Evolutionary conservation across 306 rosid genomes (phyloP).

Genomic region (Quercus agrifolia): DNA sequence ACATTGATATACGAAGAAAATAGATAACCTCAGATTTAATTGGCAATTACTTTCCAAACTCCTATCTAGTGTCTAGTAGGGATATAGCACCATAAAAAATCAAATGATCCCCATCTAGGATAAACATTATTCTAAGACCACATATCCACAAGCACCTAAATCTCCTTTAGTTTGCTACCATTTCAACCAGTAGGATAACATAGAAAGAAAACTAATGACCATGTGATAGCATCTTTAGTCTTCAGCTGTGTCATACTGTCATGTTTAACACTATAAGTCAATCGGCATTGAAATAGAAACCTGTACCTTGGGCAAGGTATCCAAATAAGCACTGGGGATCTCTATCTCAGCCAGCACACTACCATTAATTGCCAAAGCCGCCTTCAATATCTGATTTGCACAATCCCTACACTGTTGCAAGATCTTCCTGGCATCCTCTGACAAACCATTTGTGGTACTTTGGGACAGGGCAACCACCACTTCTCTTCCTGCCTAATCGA

Average conservation of each 20-base stretch:
- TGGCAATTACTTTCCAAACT: too few relatives aligned
- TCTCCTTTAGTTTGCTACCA: background rate
- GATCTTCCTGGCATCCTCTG: slow-evolving; percentile 66
- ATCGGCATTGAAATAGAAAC: slow-evolving; percentile 1
- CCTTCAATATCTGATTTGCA: slow-evolving; percentile 79
- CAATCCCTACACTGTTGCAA: slow-evolving; percentile 92
- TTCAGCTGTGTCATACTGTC: background rate
- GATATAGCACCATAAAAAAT: too few relatives aligned
- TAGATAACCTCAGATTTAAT: too few relatives aligned
- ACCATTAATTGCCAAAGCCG: slow-evolving; percentile 85
- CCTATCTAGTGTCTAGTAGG: too few relatives aligned
- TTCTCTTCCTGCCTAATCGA: slow-evolving; percentile 92
- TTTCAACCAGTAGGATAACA: background rate
- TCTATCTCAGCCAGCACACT: slow-evolving; percentile 90
- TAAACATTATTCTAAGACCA: background rate
- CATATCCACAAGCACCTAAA: background rate
- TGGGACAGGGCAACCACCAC: slow-evolving; percentile 98
- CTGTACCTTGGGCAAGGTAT: slow-evolving; percentile 79
- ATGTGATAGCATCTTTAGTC: too few relatives aligned
- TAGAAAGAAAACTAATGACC: background rate
- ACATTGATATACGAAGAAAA: too few relatives aligned
- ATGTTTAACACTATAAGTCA: background rate
- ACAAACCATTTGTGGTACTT: slow-evolving; percentile 75
- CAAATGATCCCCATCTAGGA: background rate
- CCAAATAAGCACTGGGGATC: slow-evolving; percentile 62